A percentile compares a stretch with the other conserved stretches of the same genome.
Evolutionary conservation across 192 early-diverging fungal genomes (phyloP).

Genomic region (Mycoemilia scoparia): DNA sequence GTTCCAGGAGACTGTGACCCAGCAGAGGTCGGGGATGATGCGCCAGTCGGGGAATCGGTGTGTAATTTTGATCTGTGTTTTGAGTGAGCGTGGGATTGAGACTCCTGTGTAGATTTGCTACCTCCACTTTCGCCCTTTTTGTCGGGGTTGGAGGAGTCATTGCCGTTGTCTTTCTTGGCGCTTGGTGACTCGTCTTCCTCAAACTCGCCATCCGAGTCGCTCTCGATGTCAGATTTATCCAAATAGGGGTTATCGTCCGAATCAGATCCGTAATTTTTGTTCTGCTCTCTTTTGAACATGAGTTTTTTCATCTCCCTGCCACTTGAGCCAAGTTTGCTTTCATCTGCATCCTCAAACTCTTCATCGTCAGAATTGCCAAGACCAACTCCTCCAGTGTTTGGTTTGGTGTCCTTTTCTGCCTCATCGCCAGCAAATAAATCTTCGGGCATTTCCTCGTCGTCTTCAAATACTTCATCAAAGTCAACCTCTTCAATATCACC

Average conservation of each 20-base stretch:
- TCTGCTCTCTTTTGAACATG: constrained; percentile 40
- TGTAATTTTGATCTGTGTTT: too few species aligned
- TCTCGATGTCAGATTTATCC: constrained; percentile 20
- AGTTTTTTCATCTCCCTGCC: constrained; percentile 40
- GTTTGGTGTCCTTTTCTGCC: constrained; percentile 35
- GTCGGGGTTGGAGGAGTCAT: too few species aligned
- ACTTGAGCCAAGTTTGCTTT: constrained; percentile 18
- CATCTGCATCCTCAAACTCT: constrained; percentile 13
- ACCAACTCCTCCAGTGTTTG: constrained; percentile 3
- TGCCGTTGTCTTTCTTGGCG: too few species aligned
- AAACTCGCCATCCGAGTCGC: constrained; percentile 4
- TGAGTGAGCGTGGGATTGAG: too few species aligned
- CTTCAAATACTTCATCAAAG: constrained; percentile 65
- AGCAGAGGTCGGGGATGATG: too few species aligned
- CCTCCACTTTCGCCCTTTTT: too few species aligned
- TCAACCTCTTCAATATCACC: constrained; percentile 51
- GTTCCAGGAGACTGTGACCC: too few species aligned
- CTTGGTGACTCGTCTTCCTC: too few species aligned
- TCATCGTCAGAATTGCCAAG: constrained; percentile 16
- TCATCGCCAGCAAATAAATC: constrained; percentile 47
- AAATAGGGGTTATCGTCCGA: constrained; percentile 24
- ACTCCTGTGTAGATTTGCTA: too few species aligned
- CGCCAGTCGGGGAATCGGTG: too few species aligned
- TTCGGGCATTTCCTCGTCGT: constrained; percentile 56
- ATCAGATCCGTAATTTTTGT: constrained; percentile 39